phyloP scores from a whole-genome alignment of 1,284 basidiomycete species.

The Ustilago bromivora region DNA sequence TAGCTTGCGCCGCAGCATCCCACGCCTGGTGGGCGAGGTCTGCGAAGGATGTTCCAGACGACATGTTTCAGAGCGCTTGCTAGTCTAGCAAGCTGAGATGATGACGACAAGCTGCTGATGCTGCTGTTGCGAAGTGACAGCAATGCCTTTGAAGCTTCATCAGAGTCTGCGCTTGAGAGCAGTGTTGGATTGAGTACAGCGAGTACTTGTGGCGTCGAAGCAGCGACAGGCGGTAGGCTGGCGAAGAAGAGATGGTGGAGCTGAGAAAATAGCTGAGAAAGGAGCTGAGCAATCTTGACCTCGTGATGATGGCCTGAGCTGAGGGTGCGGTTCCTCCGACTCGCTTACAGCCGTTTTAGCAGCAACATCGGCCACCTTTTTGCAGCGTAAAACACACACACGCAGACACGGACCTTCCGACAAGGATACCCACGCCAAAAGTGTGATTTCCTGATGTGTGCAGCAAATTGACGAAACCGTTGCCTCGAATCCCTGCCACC shows the following conservation, averaged over 20 bases:
- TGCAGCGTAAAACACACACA: background rate
- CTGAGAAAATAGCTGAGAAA: background rate
- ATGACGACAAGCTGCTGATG: background rate
- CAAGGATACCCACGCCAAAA: slow-evolving; percentile 2
- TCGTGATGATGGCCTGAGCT: background rate
- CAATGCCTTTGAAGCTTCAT: background rate
- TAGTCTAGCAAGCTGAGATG: background rate
- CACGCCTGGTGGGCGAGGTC: slow-evolving; percentile 53
- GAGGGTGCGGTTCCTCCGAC: background rate
- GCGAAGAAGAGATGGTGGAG: background rate
- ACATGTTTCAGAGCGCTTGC: slow-evolving; percentile 14
- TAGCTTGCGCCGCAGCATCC: slow-evolving; percentile 35
- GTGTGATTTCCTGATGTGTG: slow-evolving; percentile 5
- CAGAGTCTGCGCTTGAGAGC: background rate
- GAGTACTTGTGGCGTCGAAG: too few species aligned
- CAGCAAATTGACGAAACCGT: slow-evolving; percentile 38
- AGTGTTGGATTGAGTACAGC: background rate
- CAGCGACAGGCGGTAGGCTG: background rate
- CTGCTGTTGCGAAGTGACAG: background rate
- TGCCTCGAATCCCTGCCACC: slow-evolving; percentile 13
- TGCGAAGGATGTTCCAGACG: slow-evolving; percentile 53
- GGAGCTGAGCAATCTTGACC: background rate
- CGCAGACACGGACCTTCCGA: background rate
- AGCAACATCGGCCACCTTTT: too few species aligned
- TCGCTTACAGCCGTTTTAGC: slow-evolving; percentile 2